phyloP scores from a whole-genome alignment of 1,284 basidiomycete genomes.

The Ustilago cynodontis region DNA sequence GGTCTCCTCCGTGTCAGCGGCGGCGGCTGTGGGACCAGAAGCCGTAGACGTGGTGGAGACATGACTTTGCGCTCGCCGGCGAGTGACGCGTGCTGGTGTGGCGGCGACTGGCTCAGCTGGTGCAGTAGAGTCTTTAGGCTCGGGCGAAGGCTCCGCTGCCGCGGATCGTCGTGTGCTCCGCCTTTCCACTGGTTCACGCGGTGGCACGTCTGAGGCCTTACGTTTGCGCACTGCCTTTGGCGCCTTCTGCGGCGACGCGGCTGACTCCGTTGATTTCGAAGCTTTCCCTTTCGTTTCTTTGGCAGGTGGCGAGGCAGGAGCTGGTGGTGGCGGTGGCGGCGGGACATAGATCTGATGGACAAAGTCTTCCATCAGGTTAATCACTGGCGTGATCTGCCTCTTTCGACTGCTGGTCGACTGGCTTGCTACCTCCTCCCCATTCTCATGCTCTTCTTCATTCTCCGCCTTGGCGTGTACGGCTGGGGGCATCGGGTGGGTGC shows the following conservation, averaged over 20 bases:
- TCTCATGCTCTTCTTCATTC: conserved; percentile 15
- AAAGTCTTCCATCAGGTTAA: conserved; percentile 56
- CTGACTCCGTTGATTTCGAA: not conserved
- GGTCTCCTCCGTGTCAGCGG: not conserved
- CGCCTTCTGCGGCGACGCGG: conserved; percentile 13
- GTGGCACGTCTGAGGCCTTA: conserved; percentile 18
- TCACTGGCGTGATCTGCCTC: conserved; percentile 13
- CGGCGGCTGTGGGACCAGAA: not conserved
- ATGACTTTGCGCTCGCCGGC: conserved; percentile 25
- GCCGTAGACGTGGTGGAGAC: conserved; percentile 7
- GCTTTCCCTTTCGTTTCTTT: conserved; percentile 5
- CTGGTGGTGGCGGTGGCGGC: conserved; percentile 10
- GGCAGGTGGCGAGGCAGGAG: conserved; percentile 6
- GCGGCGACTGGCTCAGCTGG: conserved; percentile 1
- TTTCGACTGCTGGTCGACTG: not conserved
- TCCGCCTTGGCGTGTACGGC: conserved; percentile 28
- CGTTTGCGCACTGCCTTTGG: conserved; percentile 29
- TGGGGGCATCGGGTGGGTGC: conserved; percentile 21
- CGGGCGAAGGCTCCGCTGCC: conserved; percentile 14
- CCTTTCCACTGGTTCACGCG: conserved; percentile 24
- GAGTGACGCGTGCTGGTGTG: conserved; percentile 19
- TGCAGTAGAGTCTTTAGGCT: not conserved
- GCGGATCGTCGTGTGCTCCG: conserved; percentile 33
- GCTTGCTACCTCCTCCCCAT: not conserved
- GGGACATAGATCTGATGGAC: conserved; percentile 41